Base-by-base conservation (phyloP, 306 rosid species). In the Quercus parvula region DNA sequence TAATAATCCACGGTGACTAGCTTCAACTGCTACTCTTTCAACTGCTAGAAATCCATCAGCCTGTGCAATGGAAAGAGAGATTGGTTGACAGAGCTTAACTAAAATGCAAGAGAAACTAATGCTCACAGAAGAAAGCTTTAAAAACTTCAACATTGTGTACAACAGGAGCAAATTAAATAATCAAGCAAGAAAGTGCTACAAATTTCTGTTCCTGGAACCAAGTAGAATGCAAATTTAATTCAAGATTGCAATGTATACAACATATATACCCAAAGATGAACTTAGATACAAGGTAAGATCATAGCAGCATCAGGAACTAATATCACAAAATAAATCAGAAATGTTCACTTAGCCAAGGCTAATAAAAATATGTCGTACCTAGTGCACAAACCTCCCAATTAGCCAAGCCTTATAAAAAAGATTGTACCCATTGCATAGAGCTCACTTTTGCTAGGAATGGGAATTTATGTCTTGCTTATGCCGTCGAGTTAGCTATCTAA, bases 21-120 rank as follows among this genome's bases (percentile, higher is more conserved):
- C 92, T 28, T 88, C 75, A 56, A 94, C 86, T 80, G 87, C 97
- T 9, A 87, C 93, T 79, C 97, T 92, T 84, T 88, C 97, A 31
- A 58, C 81, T 46, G 97, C 94, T 56, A 77, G 73, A 51, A 94
- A 90, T 84, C 97, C 93, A 81, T 94, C 98, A 5, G 95, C 95
- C 97, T 94, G 85, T 71, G n/a, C 70, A 55, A 81, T 78, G 68
- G 57, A 6, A 78, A 35, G 57, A 84, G 80, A 80, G 20, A n/a
- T 30, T 64, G 41, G 7, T 64, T 30, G 10, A 6, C 2, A 6
- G 14, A 64, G 46, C 31, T 30, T 30, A 30, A 11, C 7, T 33
- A 18, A 4, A 28, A 64, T 64, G 31, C 31, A 28, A 61, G 27
- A 25, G 18, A 63, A 5, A 18, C 30, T 13, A 5, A 17, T 28